Conservation (phyloP, 2,329 filamentous ascomycete species). For the Fusarium irregulare region DNA sequence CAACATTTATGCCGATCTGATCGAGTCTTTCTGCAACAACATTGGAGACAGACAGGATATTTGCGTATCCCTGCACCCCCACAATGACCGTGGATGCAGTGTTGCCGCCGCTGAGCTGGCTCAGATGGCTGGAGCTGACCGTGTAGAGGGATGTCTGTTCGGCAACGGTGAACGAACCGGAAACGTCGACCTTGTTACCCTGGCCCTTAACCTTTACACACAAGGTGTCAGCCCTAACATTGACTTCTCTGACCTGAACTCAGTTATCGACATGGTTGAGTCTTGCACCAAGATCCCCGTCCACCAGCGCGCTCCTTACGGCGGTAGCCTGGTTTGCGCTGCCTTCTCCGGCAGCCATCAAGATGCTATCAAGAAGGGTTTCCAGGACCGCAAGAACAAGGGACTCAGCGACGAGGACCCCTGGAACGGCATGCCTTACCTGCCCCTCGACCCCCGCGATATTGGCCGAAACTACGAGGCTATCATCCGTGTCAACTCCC, state of each 20-base stretch:
- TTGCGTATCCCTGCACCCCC: slow-evolving; percentile 88
- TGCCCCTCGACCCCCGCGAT: slow-evolving; percentile 91
- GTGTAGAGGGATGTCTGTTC: slow-evolving; percentile 91
- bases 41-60: slow-evolving; percentile 88
- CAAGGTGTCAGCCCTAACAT: slow-evolving; percentile 82
- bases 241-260: slow-evolving; percentile 91
- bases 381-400: slow-evolving; percentile 74
- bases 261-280: slow-evolving; percentile 89
- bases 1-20: slow-evolving; percentile 95
- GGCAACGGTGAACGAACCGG: slow-evolving; percentile 96
- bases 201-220: slow-evolving; percentile 93
- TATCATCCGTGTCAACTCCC: slow-evolving; percentile 96
- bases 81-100: slow-evolving; percentile 93
- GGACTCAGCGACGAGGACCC: slow-evolving; percentile 70
- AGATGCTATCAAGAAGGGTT: slow-evolving; percentile 95
- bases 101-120: slow-evolving; percentile 91
- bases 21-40: slow-evolving; percentile 92
- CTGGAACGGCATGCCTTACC: slow-evolving; percentile 86
- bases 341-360: slow-evolving; percentile 94
- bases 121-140: slow-evolving; percentile 95
- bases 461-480: slow-evolving; percentile 98
- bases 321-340: slow-evolving; percentile 87
- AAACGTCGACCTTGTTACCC: slow-evolving; percentile 93
- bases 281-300: slow-evolving; percentile 94
- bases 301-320: slow-evolving; percentile 89